A percentile compares a stretch with the other conserved stretches of the same genome.
Conservation (phyloP, 164 flowering plant species). For the Stephania cephalantha region DNA sequence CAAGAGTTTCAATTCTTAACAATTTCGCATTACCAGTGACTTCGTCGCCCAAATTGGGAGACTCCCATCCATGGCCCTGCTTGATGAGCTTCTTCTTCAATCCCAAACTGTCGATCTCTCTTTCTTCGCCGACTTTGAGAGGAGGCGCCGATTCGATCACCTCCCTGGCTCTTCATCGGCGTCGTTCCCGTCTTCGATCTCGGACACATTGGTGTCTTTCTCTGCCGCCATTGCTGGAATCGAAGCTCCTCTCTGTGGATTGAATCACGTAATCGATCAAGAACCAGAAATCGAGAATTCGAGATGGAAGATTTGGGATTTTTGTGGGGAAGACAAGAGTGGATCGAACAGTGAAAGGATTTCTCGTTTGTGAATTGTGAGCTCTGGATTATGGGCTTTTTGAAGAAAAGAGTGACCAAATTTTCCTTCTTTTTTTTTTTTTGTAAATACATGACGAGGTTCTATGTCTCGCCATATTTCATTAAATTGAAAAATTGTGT, state of each 20-base stretch:
- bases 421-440: too few species aligned
- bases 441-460: too few species aligned
- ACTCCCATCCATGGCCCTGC: constrained; percentile 48
- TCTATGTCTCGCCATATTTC: too few species aligned
- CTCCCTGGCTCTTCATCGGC: constrained; percentile 65
- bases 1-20: too few species aligned
- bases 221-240: constrained; percentile 8
- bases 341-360: background rate
- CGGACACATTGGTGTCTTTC: constrained; percentile 21
- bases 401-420: too few species aligned
- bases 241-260: background rate
- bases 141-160: constrained; percentile 72
- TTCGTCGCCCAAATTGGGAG: constrained; percentile 60
- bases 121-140: constrained; percentile 64
- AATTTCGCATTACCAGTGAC: constrained; percentile 38
- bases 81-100: constrained; percentile 64
- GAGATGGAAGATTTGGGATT: background rate
- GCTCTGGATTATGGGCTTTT: too few species aligned
- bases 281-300: background rate
- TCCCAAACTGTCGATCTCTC: constrained; percentile 35
- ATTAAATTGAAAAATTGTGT: too few species aligned
- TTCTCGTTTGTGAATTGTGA: too few species aligned
- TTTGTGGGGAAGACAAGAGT: too few species aligned
- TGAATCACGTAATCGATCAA: background rate
- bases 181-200: constrained; percentile 36